Evolutionary conservation across 495 filamentous ascomycete genomes (phyloP).

Genomic region (Xylaria palmicola): DNA sequence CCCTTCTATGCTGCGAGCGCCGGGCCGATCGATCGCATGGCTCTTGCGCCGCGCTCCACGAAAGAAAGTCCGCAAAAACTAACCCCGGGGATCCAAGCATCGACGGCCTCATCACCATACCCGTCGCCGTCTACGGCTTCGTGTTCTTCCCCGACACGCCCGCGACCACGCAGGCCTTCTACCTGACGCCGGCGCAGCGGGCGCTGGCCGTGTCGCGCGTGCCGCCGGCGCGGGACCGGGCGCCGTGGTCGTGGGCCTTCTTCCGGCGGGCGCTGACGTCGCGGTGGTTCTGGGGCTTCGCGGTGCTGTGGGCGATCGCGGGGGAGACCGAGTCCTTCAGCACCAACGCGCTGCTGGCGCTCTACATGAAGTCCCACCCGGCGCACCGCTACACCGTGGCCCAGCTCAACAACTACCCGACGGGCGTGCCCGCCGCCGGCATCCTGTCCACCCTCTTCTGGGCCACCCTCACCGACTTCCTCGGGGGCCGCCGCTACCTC

Average conservation of each 20-base stretch:
- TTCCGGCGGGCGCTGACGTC: slow-evolving; percentile 40
- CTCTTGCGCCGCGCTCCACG: not conserved
- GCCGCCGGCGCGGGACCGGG: slow-evolving; percentile 30
- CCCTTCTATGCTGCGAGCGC: not conserved
- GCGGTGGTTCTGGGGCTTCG: slow-evolving; percentile 52
- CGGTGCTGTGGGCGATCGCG: slow-evolving; percentile 50
- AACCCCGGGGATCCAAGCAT: slow-evolving; percentile 35
- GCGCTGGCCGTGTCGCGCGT: slow-evolving; percentile 44
- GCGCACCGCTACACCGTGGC: slow-evolving; percentile 39
- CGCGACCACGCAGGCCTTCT: slow-evolving; percentile 50
- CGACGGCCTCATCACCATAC: slow-evolving; percentile 45
- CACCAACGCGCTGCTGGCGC: slow-evolving; percentile 45
- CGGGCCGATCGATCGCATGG: not conserved
- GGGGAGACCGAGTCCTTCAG: slow-evolving; percentile 52
- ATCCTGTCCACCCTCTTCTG: slow-evolving; percentile 54
- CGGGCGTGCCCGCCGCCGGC: slow-evolving; percentile 48
- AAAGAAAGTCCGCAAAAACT: not conserved
- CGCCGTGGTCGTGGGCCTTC: slow-evolving; percentile 38
- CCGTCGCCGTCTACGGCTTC: slow-evolving; percentile 59
- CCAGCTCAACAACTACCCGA: slow-evolving; percentile 51
- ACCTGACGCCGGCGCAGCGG: slow-evolving; percentile 46
- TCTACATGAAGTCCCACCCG: slow-evolving; percentile 45
- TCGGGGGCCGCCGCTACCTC: slow-evolving; percentile 49
- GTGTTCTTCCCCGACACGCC: slow-evolving; percentile 62
- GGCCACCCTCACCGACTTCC: slow-evolving; percentile 53